Percentiles rank a stretch among this genome's conserved stretches.
Conservation (phyloP, 2,329 filamentous ascomycete species). For the Onygenales sp. region DNA sequence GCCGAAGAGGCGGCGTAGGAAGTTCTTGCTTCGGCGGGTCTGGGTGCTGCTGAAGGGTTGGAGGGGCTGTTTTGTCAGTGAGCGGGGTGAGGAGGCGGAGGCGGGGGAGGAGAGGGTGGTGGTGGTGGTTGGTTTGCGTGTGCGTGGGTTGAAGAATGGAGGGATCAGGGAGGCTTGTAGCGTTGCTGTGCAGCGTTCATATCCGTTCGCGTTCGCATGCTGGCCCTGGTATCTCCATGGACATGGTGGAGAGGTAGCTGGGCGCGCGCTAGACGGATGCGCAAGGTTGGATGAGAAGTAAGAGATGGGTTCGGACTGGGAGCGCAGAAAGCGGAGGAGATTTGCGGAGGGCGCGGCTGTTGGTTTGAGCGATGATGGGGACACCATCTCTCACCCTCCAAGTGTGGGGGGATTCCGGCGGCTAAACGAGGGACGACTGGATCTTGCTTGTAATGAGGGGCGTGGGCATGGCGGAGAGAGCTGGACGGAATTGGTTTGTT, state of each 20-base stretch:
- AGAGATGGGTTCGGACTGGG: constrained; percentile 49
- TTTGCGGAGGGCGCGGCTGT: constrained; percentile 39
- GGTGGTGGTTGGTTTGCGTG: constrained; percentile 5
- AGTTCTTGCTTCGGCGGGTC: constrained; percentile 18
- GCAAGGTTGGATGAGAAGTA: constrained; percentile 34
- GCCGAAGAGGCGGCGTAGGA: constrained; percentile 29
- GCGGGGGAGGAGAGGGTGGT: constrained; percentile 6
- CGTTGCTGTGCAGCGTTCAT: constrained; percentile 5
- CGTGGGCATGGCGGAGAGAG: too few species aligned
- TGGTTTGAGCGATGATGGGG: constrained; percentile 23
- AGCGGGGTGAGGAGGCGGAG: constrained; percentile 4
- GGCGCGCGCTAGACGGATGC: neutral
- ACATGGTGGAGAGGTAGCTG: constrained; percentile 13
- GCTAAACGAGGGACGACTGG: neutral
- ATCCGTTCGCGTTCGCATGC: too few species aligned
- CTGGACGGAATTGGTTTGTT: too few species aligned
- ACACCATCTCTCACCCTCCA: constrained; percentile 27
- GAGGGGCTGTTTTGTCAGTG: constrained; percentile 2
- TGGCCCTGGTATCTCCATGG: constrained; percentile 1
- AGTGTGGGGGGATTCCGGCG: neutral
- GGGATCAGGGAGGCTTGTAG: constrained; percentile 24
- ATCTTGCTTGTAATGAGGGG: too few species aligned
- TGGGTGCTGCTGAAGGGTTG: constrained; percentile 20
- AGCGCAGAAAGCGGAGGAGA: constrained; percentile 63
- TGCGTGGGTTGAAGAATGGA: constrained; percentile 8